phyloP scores from a whole-genome alignment of 768 basidiomycete species.

The Lactifluus volemus region DNA sequence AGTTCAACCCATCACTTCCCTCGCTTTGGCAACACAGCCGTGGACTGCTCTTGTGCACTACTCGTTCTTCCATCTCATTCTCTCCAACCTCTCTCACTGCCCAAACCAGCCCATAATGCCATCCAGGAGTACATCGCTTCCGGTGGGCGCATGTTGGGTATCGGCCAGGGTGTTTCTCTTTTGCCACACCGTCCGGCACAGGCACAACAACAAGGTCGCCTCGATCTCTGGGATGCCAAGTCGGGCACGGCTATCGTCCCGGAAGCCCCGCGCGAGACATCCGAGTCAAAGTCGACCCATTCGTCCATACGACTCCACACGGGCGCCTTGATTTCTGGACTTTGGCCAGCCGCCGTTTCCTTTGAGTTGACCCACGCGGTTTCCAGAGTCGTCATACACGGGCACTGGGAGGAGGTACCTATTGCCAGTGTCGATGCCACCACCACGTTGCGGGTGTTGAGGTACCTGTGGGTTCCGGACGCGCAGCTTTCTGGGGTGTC shows the following conservation, averaged over 20 bases:
- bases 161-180: constrained; percentile 54
- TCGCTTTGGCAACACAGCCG: constrained; percentile 54
- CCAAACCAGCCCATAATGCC: constrained; percentile 29
- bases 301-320: constrained; percentile 9
- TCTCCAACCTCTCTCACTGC: constrained; percentile 32
- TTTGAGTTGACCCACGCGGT: not conserved
- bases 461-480: constrained; percentile 10
- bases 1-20: constrained; percentile 56
- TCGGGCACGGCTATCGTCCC: constrained; percentile 23
- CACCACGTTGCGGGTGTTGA: constrained; percentile 8
- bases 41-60: constrained; percentile 73
- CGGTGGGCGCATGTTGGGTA: constrained; percentile 65
- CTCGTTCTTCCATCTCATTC: constrained; percentile 65
- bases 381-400: not conserved
- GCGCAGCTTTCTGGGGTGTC: constrained; percentile 15
- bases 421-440: not conserved
- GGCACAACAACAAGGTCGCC: constrained; percentile 24
- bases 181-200: constrained; percentile 22
- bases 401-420: constrained; percentile 7
- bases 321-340: constrained; percentile 1
- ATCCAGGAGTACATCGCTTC: constrained; percentile 53
- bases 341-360: constrained; percentile 1
- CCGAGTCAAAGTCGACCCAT: not conserved
- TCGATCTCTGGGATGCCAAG: constrained; percentile 30
- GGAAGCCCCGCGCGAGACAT: not conserved